A percentile compares a stretch with the other conserved stretches of the same genome.
phyloP scores from a whole-genome alignment of 2,329 filamentous ascomycete species.

The Nothopassalora personata region DNA sequence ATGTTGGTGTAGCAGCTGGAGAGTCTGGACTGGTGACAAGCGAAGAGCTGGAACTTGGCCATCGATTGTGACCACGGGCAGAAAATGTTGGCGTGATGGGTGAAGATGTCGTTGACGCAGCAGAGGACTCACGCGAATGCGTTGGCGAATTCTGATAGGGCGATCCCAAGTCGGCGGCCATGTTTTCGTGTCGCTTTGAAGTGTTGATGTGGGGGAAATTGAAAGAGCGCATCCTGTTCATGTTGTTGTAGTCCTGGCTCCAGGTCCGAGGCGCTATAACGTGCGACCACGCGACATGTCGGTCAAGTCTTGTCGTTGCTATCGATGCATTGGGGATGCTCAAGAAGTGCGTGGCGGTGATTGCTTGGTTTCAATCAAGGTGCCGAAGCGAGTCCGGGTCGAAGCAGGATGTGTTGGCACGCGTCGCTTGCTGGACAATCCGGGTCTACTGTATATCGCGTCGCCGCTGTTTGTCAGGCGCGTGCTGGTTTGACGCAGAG shows the following conservation, averaged over 20 bases:
- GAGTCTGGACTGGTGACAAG: slow-evolving; percentile 60
- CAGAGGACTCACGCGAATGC: slow-evolving; percentile 35
- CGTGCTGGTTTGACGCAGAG: background rate
- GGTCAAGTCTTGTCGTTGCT: slow-evolving; percentile 12
- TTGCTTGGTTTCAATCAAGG: slow-evolving; percentile 18
- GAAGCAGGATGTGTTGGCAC: slow-evolving; percentile 23
- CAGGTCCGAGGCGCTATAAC: slow-evolving; percentile 13
- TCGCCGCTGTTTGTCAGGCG: slow-evolving; percentile 10
- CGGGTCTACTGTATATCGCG: slow-evolving; percentile 8
- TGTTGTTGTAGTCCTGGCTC: slow-evolving; percentile 20
- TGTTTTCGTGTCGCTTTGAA: slow-evolving; percentile 16
- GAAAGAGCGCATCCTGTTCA: slow-evolving; percentile 27
- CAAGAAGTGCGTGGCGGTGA: slow-evolving; percentile 19
- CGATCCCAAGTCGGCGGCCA: slow-evolving; percentile 19
- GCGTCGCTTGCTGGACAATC: slow-evolving; percentile 8
- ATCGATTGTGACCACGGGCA: slow-evolving; percentile 55
- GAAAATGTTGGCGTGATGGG: slow-evolving; percentile 69
- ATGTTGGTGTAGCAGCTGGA: slow-evolving; percentile 44
- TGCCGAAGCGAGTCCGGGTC: slow-evolving; percentile 19
- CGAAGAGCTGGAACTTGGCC: slow-evolving; percentile 73
- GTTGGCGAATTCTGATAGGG: slow-evolving; percentile 23
- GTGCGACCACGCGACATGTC: slow-evolving; percentile 21
- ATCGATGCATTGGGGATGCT: slow-evolving; percentile 23
- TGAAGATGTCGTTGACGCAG: slow-evolving; percentile 59
- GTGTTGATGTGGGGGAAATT: slow-evolving; percentile 23